A percentile compares a stretch with the other conserved stretches of the same genome.
These are phyloP conservation scores for Pythium utonaiense DNA, from an alignment of 352 stramenopile species.

Conservation along the genomic window DNA sequence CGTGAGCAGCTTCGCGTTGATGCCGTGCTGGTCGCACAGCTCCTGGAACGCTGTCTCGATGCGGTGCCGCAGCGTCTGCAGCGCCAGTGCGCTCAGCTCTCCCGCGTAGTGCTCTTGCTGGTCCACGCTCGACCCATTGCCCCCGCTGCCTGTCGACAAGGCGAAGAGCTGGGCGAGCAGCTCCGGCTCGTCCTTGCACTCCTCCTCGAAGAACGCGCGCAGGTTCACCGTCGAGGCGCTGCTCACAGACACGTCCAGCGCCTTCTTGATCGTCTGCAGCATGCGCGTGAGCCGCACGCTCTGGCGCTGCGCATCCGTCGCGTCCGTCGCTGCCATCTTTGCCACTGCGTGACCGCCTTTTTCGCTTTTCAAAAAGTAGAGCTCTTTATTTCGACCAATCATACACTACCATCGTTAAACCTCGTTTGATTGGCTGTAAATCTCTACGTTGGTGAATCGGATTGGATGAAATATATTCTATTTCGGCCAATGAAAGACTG, in stretches of 20 bases:
- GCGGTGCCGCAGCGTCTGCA: conserved; percentile 48
- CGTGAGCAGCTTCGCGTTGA: conserved; percentile 44
- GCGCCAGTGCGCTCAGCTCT: conserved; percentile 45
- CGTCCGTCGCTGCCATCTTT: conserved; percentile 20
- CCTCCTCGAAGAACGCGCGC: conserved; percentile 45
- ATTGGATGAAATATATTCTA: neutral
- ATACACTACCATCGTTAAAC: neutral
- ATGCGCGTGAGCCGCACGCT: conserved; percentile 51
- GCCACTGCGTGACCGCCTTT: conserved; percentile 8
- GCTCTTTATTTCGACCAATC: conserved; percentile 14
- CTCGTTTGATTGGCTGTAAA: neutral
- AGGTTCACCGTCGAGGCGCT: conserved; percentile 42
- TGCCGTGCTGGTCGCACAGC: conserved; percentile 44
- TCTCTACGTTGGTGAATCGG: too few species aligned
- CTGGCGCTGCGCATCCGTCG: conserved; percentile 13
- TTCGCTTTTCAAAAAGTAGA: conserved; percentile 1
- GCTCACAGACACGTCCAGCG: conserved; percentile 57
- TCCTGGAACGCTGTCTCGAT: conserved; percentile 54
- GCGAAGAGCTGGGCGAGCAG: conserved; percentile 51
- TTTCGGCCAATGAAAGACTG: conserved; percentile 4
- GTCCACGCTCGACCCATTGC: neutral
- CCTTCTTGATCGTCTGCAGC: conserved; percentile 61
- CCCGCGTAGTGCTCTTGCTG: conserved; percentile 31
- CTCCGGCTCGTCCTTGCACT: conserved; percentile 46
- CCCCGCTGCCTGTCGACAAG: neutral